phyloP scores from a whole-genome alignment of 495 filamentous ascomycete species.

The Niebla homalea region DNA sequence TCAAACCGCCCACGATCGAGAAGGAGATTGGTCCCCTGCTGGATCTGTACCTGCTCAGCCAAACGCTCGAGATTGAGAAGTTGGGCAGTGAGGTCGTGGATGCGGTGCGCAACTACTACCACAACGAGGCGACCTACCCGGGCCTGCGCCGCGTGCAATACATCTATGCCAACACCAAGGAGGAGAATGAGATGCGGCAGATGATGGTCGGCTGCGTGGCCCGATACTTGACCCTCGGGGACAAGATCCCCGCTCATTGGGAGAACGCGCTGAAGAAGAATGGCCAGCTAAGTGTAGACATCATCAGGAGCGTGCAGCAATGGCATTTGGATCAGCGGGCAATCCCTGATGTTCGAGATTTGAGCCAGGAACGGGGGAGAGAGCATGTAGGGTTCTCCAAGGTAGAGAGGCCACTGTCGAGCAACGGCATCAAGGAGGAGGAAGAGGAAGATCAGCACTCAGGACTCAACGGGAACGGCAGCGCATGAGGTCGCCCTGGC shows the following conservation, averaged over 20 bases:
- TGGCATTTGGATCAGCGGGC: conserved; percentile 30
- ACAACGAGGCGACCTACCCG: conserved; percentile 30
- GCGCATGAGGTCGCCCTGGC: background rate
- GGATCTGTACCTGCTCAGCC: conserved; percentile 34
- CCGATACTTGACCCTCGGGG: conserved; percentile 25
- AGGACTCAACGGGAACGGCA: conserved; percentile 6
- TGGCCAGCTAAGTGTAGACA: conserved; percentile 35
- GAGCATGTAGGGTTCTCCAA: conserved; percentile 21
- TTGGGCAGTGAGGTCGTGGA: conserved; percentile 27
- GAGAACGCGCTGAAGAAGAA: conserved; percentile 35
- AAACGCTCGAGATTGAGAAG: conserved; percentile 26
- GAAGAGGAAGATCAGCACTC: conserved; percentile 10
- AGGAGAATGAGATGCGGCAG: conserved; percentile 32
- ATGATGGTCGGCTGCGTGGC: conserved; percentile 33
- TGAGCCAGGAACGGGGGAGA: conserved; percentile 20
- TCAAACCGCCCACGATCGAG: conserved; percentile 27
- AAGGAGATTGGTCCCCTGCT: conserved; percentile 28
- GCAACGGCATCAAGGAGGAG: conserved; percentile 13
- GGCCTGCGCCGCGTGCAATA: conserved; percentile 37
- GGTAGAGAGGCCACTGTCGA: conserved; percentile 17
- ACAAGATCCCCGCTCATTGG: conserved; percentile 33
- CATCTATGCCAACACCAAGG: conserved; percentile 33
- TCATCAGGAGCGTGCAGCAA: conserved; percentile 33
- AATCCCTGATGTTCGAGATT: conserved; percentile 32
- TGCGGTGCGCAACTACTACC: conserved; percentile 30